phyloP scores from a whole-genome alignment of 495 filamentous ascomycete genomes.

The Lepraria neglecta region DNA sequence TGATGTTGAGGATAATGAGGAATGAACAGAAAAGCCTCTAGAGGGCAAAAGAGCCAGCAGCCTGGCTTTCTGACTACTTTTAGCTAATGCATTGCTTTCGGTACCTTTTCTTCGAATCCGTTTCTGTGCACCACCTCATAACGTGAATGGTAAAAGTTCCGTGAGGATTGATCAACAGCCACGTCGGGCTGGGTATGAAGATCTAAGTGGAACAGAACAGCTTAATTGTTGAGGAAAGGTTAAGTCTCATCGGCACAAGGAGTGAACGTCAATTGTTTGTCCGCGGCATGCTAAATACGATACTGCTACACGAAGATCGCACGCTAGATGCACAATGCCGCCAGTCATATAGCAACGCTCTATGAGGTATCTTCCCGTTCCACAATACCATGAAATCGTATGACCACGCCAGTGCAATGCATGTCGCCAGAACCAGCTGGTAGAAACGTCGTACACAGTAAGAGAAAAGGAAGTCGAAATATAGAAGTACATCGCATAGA shows the following conservation, averaged over 20 bases:
- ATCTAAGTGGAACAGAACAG: too few relatives aligned
- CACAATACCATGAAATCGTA: background rate
- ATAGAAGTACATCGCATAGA: background rate
- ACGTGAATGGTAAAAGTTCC: background rate
- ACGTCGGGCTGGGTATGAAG: too few relatives aligned
- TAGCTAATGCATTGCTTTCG: background rate
- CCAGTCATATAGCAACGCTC: constrained; percentile 2
- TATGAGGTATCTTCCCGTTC: constrained; percentile 8
- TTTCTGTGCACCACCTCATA: too few relatives aligned
- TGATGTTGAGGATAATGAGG: constrained; percentile 55
- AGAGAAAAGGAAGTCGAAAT: background rate
- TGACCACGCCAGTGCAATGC: constrained; percentile 7
- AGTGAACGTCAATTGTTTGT: background rate
- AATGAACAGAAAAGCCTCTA: constrained; percentile 8
- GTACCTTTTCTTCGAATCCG: background rate
- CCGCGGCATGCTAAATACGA: background rate
- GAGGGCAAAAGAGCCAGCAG: constrained; percentile 9
- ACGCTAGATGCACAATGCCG: constrained; percentile 3
- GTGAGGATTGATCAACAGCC: background rate
- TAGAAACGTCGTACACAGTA: background rate
- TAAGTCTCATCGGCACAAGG: too few relatives aligned
- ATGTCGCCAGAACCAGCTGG: constrained; percentile 4
- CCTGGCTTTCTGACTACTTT: constrained; percentile 8
- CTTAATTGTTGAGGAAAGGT: too few relatives aligned
- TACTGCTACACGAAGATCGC: background rate